phyloP scores from a whole-genome alignment of 2,329 filamentous ascomycete genomes.

The Chrysoporthe puriensis region DNA sequence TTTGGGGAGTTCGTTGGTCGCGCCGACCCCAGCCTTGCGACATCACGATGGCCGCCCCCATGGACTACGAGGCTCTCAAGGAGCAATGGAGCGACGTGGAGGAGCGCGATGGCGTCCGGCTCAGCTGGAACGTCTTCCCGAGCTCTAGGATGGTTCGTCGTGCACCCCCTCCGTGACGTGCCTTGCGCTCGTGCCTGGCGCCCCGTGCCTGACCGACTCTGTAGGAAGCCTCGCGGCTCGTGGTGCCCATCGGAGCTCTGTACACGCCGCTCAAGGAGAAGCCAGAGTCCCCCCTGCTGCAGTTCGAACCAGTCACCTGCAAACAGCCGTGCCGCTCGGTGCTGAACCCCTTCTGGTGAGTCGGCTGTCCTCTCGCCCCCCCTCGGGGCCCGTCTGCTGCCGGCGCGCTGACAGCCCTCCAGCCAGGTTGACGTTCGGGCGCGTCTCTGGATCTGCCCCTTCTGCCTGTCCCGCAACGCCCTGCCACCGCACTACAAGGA shows the following conservation, averaged over 20 bases:
- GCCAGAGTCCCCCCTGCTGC: slow-evolving; percentile 82
- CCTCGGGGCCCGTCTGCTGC: background rate
- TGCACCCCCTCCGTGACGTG: background rate
- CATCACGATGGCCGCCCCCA: slow-evolving; percentile 42
- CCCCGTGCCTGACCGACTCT: slow-evolving; percentile 33
- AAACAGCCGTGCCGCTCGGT: slow-evolving; percentile 95
- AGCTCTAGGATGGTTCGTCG: slow-evolving; percentile 88
- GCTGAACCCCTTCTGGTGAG: slow-evolving; percentile 94
- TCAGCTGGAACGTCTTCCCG: slow-evolving; percentile 99
- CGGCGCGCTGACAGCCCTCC: slow-evolving; percentile 32
- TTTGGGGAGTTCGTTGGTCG: slow-evolving; percentile 3
- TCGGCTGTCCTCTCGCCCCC: slow-evolving; percentile 17
- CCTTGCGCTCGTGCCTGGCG: slow-evolving; percentile 21
- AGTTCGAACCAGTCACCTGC: slow-evolving; percentile 97
- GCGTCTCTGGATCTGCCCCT: slow-evolving; percentile 86
- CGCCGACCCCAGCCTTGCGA: slow-evolving; percentile 18
- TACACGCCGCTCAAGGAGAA: slow-evolving; percentile 98
- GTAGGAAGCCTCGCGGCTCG: slow-evolving; percentile 89
- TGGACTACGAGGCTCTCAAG: slow-evolving; percentile 94
- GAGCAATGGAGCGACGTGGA: slow-evolving; percentile 97
- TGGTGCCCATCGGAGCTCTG: slow-evolving; percentile 93
- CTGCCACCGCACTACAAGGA: slow-evolving; percentile 89
- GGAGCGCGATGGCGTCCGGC: slow-evolving; percentile 90
- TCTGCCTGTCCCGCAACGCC: slow-evolving; percentile 82
- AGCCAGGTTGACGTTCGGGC: slow-evolving; percentile 85